Percentiles rank a stretch among this genome's conserved stretches.
Conservation (phyloP, 2,329 filamentous ascomycete genomes). For the Stemphylium lycopersici region DNA sequence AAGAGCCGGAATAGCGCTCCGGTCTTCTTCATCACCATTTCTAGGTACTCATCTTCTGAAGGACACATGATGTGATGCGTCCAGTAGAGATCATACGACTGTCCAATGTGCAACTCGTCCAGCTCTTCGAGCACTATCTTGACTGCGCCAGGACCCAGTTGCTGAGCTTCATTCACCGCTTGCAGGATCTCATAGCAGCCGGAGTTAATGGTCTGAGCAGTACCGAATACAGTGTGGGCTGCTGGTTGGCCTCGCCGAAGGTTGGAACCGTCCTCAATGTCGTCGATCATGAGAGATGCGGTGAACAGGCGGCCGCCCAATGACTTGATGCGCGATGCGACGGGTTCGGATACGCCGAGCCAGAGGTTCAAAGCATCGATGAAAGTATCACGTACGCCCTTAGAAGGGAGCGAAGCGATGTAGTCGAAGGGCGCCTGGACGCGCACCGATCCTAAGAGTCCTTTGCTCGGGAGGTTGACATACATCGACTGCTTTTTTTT, state of each 20-base stretch:
- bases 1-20: not conserved
- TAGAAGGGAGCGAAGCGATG: not conserved
- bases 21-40: not conserved
- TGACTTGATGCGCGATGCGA: not conserved
- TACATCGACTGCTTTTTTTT: not conserved
- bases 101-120: not conserved
- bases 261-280: not conserved
- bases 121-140: not conserved
- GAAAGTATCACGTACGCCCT: not conserved
- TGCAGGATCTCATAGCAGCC: not conserved
- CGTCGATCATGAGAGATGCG: not conserved
- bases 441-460: not conserved
- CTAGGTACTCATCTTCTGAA: not conserved
- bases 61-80: not conserved
- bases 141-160: not conserved
- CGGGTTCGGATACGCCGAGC: not conserved
- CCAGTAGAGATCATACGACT: not conserved
- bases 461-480: not conserved
- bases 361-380: not conserved
- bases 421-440: not conserved
- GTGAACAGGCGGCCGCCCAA: not conserved
- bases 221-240: not conserved
- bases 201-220: not conserved
- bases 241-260: not conserved
- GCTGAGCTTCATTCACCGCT: not conserved